phyloP scores from a whole-genome alignment of 2,329 filamentous ascomycete genomes.

The Penicillium sp. region DNA sequence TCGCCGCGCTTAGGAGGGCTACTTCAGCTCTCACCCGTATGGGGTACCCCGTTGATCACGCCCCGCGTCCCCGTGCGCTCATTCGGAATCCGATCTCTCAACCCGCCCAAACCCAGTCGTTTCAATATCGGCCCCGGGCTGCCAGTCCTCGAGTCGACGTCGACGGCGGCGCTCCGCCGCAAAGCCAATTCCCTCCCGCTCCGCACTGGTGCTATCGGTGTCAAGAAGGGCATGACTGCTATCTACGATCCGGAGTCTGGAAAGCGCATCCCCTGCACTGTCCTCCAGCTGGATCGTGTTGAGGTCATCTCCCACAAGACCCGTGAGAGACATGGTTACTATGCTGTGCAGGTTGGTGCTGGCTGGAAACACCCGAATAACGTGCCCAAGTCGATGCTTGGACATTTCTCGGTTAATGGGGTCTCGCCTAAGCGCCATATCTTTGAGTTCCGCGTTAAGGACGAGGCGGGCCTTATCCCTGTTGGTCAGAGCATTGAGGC shows the following conservation, averaged over 20 bases:
- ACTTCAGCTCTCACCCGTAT: constrained; percentile 29
- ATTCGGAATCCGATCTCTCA: constrained; percentile 58
- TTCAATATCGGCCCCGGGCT: constrained; percentile 54
- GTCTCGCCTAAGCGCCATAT: constrained; percentile 81
- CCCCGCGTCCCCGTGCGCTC: constrained; percentile 31
- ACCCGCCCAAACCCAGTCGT: constrained; percentile 50
- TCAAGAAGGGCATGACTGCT: constrained; percentile 95
- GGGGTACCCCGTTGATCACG: constrained; percentile 20
- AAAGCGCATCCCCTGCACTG: constrained; percentile 77
- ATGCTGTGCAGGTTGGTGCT: constrained; percentile 82
- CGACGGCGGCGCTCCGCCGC: constrained; percentile 58
- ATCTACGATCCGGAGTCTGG: constrained; percentile 75
- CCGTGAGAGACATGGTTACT: constrained; percentile 78
- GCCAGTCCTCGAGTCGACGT: constrained; percentile 54
- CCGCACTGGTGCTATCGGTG: constrained; percentile 77
- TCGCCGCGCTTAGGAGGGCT: constrained; percentile 33
- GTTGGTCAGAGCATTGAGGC: constrained; percentile 74
- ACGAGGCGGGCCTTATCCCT: constrained; percentile 67
- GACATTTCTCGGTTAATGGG: constrained; percentile 79
- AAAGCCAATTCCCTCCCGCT: constrained; percentile 58
- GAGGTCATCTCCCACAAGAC: constrained; percentile 89
- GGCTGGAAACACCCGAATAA: constrained; percentile 73
- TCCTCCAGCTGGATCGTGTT: constrained; percentile 88
- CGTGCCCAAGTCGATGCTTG: constrained; percentile 76
- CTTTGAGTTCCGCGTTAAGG: constrained; percentile 81